Percentiles rank a stretch among this genome's conserved stretches.
These are phyloP conservation scores for Gossypium arboreum DNA, from an alignment of 345 rosid genomes.

Conservation along the genomic window DNA sequence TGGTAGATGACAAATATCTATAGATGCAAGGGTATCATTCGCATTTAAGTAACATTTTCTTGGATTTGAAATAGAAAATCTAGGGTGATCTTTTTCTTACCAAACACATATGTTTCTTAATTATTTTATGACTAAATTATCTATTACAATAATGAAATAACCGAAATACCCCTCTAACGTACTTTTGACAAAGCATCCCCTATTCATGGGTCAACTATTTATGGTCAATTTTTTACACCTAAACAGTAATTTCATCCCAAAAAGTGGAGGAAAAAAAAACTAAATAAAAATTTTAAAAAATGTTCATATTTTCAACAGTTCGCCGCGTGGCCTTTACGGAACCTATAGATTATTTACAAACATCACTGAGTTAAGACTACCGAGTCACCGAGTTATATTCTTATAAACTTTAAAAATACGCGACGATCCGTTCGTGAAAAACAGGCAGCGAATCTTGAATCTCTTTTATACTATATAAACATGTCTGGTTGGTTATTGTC, in stretches of 20 bases:
- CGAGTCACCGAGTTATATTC: slow-evolving; percentile 7
- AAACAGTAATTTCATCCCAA: not conserved
- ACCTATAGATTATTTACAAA: not conserved
- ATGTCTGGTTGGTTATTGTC: slow-evolving; percentile 14
- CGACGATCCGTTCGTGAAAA: slow-evolving; percentile 32
- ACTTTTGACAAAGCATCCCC: not conserved
- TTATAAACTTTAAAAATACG: slow-evolving; percentile 6
- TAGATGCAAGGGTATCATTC: not conserved
- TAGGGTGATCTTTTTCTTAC: not conserved
- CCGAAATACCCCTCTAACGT: not conserved
- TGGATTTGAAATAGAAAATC: not conserved
- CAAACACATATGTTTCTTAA: not conserved
- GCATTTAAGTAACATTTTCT: not conserved
- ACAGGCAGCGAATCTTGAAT: slow-evolving; percentile 38
- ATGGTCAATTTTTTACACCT: not conserved
- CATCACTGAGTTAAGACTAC: not conserved
- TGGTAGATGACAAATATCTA: not conserved
- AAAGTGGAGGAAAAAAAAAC: not conserved
- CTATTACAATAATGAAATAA: no score
- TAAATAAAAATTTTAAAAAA: not conserved
- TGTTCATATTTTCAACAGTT: slow-evolving; percentile 22
- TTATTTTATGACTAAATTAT: no score
- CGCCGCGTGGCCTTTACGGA: slow-evolving; percentile 43
- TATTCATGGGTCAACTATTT: not conserved
- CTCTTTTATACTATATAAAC: slow-evolving; percentile 27